Evolutionary conservation across 2,329 filamentous ascomycete genomes (phyloP).

Genomic region (Nigrograna mackinnonii): DNA sequence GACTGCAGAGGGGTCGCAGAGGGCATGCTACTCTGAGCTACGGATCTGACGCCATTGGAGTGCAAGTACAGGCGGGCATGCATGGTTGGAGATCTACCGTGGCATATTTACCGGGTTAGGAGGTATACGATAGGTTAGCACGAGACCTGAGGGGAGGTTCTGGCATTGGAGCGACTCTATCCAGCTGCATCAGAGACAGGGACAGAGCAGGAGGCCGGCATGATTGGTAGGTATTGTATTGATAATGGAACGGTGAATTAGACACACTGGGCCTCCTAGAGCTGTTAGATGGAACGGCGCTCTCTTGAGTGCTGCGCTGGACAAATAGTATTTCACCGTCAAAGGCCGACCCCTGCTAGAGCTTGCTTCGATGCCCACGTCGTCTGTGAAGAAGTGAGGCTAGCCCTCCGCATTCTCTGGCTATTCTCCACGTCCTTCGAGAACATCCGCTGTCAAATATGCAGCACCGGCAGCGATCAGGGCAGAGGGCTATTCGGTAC

Average conservation of each 20-base stretch:
- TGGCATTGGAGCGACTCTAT: no score
- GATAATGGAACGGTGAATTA: background rate
- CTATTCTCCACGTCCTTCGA: constrained; percentile 30
- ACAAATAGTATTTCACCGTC: constrained; percentile 26
- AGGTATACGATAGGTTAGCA: no score
- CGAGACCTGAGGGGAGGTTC: no score
- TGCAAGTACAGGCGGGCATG: no score
- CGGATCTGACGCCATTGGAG: no score
- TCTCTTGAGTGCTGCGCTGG: constrained; percentile 23
- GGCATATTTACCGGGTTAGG: no score
- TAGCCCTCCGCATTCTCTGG: constrained; percentile 28
- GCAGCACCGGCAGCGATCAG: constrained; percentile 19
- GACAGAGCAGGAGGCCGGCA: background rate
- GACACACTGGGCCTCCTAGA: no score
- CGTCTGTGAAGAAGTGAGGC: constrained; percentile 31
- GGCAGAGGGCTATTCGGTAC: constrained; percentile 15
- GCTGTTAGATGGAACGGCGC: constrained; percentile 12
- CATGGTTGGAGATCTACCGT: no score
- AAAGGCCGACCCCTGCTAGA: background rate
- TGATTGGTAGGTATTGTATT: background rate
- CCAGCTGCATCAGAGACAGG: no score
- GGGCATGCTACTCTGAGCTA: no score
- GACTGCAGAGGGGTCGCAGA: no score
- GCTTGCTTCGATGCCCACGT: constrained; percentile 20
- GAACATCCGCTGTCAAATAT: constrained; percentile 22